phyloP scores from a whole-genome alignment of 2,329 filamentous ascomycete genomes.

The Endocalyx cinctus region DNA sequence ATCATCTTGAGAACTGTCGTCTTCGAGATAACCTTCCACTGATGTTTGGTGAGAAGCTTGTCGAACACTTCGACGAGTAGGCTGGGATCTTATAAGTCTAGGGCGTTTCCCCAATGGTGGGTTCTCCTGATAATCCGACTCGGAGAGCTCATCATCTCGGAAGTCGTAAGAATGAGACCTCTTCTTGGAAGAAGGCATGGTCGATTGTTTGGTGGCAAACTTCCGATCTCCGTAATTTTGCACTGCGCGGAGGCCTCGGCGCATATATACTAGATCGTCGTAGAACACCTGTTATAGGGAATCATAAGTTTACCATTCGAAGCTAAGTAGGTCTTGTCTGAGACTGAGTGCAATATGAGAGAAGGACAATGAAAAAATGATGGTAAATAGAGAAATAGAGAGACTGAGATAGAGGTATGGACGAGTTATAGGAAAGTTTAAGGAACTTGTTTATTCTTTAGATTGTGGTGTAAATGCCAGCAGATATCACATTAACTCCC shows the following conservation, averaged over 20 bases:
- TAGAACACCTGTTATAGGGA: slow-evolving; percentile 24
- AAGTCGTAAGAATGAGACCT: slow-evolving; percentile 17
- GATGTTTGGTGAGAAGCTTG: slow-evolving; percentile 7
- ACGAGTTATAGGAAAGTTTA: no score
- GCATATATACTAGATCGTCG: slow-evolving; percentile 21
- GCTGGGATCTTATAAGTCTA: slow-evolving; percentile 3
- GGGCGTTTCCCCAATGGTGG: slow-evolving; percentile 7
- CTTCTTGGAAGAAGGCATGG: slow-evolving; percentile 2
- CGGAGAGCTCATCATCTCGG: slow-evolving; percentile 18
- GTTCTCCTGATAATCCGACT: slow-evolving; percentile 7
- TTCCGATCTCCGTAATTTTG: slow-evolving; percentile 14
- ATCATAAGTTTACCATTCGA: no score
- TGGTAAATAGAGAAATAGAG: no score
- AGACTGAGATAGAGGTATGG: no score
- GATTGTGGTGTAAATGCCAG: no score
- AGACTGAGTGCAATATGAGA: no score
- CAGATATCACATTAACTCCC: no score
- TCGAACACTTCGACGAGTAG: slow-evolving; percentile 12
- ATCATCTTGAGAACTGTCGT: no score
- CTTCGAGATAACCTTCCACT: no score
- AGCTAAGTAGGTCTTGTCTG: no score
- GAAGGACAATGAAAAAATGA: no score
- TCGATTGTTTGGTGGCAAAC: slow-evolving; percentile 7
- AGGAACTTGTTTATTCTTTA: no score
- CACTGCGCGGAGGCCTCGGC: slow-evolving; percentile 18